These are phyloP conservation scores for Termitomyces titanicus DNA, from an alignment of 768 basidiomycete genomes.

Conservation along the genomic window DNA sequence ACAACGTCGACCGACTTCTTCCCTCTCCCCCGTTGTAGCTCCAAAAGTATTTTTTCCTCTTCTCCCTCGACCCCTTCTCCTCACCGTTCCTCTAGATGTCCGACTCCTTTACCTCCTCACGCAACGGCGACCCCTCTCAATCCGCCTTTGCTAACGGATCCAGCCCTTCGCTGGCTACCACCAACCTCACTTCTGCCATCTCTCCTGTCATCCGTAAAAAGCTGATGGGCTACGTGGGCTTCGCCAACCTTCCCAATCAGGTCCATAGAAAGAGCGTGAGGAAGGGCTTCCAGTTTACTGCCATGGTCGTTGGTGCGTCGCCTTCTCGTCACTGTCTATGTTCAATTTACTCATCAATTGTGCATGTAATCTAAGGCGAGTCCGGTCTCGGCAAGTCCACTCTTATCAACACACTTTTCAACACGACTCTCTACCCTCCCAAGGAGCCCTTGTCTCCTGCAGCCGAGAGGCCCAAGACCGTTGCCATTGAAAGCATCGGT, in stretches of 20 bases:
- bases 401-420: constrained; percentile 97
- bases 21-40: constrained; percentile 50
- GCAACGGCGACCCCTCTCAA: constrained; percentile 56
- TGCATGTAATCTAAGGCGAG: constrained; percentile 59
- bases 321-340: constrained; percentile 16
- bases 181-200: constrained; percentile 30
- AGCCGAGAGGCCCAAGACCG: constrained; percentile 86
- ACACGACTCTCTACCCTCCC: constrained; percentile 89
- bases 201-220: constrained; percentile 77
- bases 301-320: constrained; percentile 91
- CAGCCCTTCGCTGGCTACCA: constrained; percentile 52
- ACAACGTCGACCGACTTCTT: constrained; percentile 46
- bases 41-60: constrained; percentile 46
- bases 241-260: constrained; percentile 98
- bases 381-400: constrained; percentile 99
- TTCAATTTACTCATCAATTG: constrained; percentile 17
- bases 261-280: constrained; percentile 97
- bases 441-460: constrained; percentile 84
- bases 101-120: constrained; percentile 69
- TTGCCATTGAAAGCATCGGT: constrained; percentile 97
- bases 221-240: constrained; percentile 92
- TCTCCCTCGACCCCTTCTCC: constrained; percentile 25
- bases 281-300: constrained; percentile 98
- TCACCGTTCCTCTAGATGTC: constrained; percentile 51
- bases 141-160: constrained; percentile 64